Percentiles rank a stretch among this genome's conserved stretches.
These are phyloP conservation scores for Periconia sp. DNA, from an alignment of 2,329 filamentous ascomycete genomes.

Conservation along the genomic window DNA sequence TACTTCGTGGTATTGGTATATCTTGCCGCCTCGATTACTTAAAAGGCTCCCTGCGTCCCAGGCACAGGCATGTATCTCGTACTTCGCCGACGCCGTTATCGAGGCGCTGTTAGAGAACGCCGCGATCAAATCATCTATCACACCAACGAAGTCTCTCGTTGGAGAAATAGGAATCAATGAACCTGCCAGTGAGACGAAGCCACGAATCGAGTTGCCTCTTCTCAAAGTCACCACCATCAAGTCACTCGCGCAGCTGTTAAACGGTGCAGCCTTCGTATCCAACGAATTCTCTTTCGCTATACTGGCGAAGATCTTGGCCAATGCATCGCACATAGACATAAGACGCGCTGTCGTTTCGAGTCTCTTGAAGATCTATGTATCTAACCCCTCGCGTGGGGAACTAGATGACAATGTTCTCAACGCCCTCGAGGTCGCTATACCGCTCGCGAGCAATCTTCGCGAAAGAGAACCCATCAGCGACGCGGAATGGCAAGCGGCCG, in stretches of 20 bases:
- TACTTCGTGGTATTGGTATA: conserved; percentile 47
- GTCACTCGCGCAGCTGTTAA: conserved; percentile 43
- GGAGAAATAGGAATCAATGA: too few relatives aligned
- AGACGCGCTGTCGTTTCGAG: conserved; percentile 36
- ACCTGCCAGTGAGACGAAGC: too few relatives aligned
- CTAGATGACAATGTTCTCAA: conserved; percentile 17
- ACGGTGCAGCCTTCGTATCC: conserved; percentile 36
- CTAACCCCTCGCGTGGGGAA: background rate
- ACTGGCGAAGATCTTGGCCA: conserved; percentile 31
- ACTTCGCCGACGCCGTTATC: conserved; percentile 35
- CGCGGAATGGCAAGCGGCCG: conserved; percentile 33
- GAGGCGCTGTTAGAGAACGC: conserved; percentile 26
- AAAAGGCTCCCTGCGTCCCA: conserved; percentile 32
- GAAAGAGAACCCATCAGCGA: conserved; percentile 34
- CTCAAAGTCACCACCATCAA: conserved; percentile 48
- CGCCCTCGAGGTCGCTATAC: conserved; percentile 31
- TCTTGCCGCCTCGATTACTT: conserved; percentile 32
- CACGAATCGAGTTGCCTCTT: too few relatives aligned
- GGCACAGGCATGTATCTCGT: conserved; percentile 28
- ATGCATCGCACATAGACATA: conserved; percentile 42
- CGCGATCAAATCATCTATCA: conserved; percentile 2
- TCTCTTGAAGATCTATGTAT: conserved; percentile 31
- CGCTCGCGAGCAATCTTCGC: conserved; percentile 38
- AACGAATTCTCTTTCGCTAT: conserved; percentile 30
- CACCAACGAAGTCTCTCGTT: too few relatives aligned